Evolutionary conservation across 345 rosid species (phyloP).

Genomic region (Triadica sebifera): DNA sequence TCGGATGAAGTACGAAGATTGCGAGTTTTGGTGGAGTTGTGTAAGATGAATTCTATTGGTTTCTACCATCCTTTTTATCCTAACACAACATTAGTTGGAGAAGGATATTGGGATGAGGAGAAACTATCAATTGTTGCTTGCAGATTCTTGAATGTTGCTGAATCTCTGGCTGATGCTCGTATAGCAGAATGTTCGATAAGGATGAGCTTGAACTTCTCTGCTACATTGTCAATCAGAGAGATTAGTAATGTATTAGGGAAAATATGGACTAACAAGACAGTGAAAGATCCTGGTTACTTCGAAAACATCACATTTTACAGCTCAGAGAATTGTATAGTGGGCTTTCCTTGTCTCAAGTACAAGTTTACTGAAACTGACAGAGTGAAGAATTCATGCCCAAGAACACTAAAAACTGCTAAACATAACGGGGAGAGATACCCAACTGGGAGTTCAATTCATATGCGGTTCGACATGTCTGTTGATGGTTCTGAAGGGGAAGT

Average conservation of each 20-base stretch:
- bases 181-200: slow-evolving; percentile 3
- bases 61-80: slow-evolving; percentile 6
- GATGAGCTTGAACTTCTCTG: slow-evolving; percentile 7
- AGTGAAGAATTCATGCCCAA: background rate
- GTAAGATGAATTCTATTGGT: background rate
- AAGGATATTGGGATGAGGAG: slow-evolving; percentile 3
- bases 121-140: slow-evolving; percentile 7
- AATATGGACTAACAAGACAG: background rate
- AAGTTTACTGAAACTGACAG: background rate
- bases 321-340: background rate
- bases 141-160: background rate
- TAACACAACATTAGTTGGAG: background rate
- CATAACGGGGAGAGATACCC: background rate
- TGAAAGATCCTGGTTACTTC: background rate
- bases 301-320: background rate
- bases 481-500: background rate
- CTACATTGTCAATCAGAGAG: slow-evolving; percentile 1
- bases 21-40: background rate
- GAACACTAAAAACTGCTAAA: too few species aligned
- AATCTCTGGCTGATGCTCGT: slow-evolving; percentile 4
- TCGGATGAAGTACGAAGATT: background rate
- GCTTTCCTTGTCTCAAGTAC: slow-evolving; percentile 5
- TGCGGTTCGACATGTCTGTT: background rate
- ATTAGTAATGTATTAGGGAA: background rate
- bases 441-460: background rate